phyloP scores from a whole-genome alignment of 2,329 filamentous ascomycete genomes.

The Cadophora luteo-olivacea region DNA sequence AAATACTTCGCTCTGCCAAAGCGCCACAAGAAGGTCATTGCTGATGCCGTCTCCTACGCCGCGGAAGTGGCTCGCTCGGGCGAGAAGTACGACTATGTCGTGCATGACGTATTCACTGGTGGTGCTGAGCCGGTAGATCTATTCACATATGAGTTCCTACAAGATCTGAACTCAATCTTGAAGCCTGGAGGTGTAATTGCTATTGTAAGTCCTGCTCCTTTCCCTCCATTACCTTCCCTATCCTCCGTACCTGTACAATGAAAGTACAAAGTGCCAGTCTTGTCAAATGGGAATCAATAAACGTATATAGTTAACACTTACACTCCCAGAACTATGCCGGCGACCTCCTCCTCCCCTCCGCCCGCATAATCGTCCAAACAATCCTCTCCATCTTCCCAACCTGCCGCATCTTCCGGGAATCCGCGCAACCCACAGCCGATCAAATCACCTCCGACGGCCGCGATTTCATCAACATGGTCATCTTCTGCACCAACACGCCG shows the following conservation, averaged over 20 bases:
- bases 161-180: slow-evolving; percentile 72
- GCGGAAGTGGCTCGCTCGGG: slow-evolving; percentile 49
- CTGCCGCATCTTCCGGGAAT: slow-evolving; percentile 90
- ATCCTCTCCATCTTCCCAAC: slow-evolving; percentile 84
- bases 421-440: slow-evolving; percentile 56
- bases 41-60: slow-evolving; percentile 80
- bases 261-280: too few species aligned
- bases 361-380: slow-evolving; percentile 81
- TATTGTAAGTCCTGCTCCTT: slow-evolving; percentile 64
- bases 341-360: slow-evolving; percentile 78
- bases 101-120: slow-evolving; percentile 98
- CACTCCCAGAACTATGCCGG: slow-evolving; percentile 84
- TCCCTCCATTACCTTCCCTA: neutral
- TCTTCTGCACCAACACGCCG: slow-evolving; percentile 71
- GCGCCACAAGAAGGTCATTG: slow-evolving; percentile 81
- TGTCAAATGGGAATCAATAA: slow-evolving; percentile 24
- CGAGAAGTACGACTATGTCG: slow-evolving; percentile 82
- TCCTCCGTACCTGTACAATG: too few species aligned
- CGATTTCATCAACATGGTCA: slow-evolving; percentile 95
- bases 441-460: slow-evolving; percentile 55
- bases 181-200: slow-evolving; percentile 83
- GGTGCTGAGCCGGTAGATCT: slow-evolving; percentile 88
- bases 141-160: slow-evolving; percentile 86
- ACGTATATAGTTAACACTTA: slow-evolving; percentile 14
- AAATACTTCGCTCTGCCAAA: slow-evolving; percentile 82